Base-by-base conservation (phyloP, 1,139 yeast species). In the Saccharomycopsis hybrid region DNA sequence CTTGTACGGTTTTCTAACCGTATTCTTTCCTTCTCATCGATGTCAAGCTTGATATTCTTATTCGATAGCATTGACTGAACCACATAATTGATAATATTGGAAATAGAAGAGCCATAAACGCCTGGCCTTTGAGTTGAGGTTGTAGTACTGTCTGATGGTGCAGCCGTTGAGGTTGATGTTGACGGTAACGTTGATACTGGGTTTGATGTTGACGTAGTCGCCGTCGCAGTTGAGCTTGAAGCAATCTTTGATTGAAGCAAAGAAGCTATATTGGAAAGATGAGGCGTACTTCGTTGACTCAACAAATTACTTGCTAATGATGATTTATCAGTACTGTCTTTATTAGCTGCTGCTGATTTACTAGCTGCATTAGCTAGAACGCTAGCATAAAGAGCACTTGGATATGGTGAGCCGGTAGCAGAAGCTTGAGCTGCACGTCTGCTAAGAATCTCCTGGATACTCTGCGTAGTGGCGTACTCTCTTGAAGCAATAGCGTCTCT, bases 1-100 rank as follows among this genome's bases (percentile, higher is more conserved):
- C 97, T 74, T 55, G 85, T 92, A 47, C 96, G 73, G 59, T 89
- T 89, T 51, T 83, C 95, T 30, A 78, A 63, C 41, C 87, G 68
- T 7, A 79, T 71, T 56, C 80, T 74, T 57, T 85, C 94, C 54
- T 76, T 77, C 31, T 67, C 70, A 46, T 68, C 70, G 44, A 55
- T 68, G 57, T 32, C 63, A 59, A 49, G 60, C 50, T 46, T 43
- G 25, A 47, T 56, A 56, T 42, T 59, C 56, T 49, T 46, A 25
- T 32, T 36, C 27, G 51, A 4, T n/a, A 44, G 9, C 18, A 43
- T 36, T 9, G 35, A 31, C 32, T 47, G 48, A 32, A 47, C 32
- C 38, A 28, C 42, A 9, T 27, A 27, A 31, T 42, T 39, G 39
- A 41, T 43, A 28, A 37, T 42, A 24, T 47, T 44, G 44, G 43